Evolutionary conservation across 1,139 yeast species (phyloP).

Genomic region (Yamadazyma friedrichii): DNA sequence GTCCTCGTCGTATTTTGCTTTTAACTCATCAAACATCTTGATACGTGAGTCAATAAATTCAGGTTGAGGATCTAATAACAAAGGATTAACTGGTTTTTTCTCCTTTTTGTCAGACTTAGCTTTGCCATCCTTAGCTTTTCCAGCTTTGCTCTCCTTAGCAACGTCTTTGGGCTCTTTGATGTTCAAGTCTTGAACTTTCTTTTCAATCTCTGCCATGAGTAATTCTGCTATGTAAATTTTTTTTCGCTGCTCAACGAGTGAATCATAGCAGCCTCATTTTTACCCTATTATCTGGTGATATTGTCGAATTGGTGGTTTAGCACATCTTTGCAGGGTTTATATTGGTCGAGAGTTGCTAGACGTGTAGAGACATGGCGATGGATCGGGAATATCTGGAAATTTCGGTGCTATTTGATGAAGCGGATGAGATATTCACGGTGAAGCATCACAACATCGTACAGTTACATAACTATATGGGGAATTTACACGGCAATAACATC

Average conservation of each 20-base stretch:
- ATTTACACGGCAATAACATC: not conserved
- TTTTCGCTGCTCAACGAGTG: not conserved
- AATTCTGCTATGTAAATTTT: slow-evolving; percentile 3
- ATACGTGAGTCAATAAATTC: slow-evolving; percentile 78
- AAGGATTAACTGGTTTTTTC: slow-evolving; percentile 34
- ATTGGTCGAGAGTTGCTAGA: no score
- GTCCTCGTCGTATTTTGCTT: slow-evolving; percentile 73
- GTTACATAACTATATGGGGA: not conserved
- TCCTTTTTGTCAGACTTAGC: slow-evolving; percentile 18
- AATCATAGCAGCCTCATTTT: not conserved
- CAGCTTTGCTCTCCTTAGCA: no score
- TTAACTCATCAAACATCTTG: slow-evolving; percentile 75
- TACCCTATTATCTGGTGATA: not conserved
- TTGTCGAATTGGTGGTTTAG: not conserved
- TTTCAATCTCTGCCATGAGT: slow-evolving; percentile 6
- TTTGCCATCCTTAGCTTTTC: not conserved
- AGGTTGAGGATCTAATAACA: slow-evolving; percentile 74
- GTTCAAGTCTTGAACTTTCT: slow-evolving; percentile 7
- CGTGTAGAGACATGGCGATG: not conserved
- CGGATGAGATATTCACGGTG: not conserved
- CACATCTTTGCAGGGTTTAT: no score
- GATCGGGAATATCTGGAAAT: not conserved
- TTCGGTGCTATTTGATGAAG: not conserved
- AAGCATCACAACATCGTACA: not conserved
- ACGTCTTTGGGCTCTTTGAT: not conserved